phyloP scores from a whole-genome alignment of 164 flowering plant genomes.

The Sedum album region DNA sequence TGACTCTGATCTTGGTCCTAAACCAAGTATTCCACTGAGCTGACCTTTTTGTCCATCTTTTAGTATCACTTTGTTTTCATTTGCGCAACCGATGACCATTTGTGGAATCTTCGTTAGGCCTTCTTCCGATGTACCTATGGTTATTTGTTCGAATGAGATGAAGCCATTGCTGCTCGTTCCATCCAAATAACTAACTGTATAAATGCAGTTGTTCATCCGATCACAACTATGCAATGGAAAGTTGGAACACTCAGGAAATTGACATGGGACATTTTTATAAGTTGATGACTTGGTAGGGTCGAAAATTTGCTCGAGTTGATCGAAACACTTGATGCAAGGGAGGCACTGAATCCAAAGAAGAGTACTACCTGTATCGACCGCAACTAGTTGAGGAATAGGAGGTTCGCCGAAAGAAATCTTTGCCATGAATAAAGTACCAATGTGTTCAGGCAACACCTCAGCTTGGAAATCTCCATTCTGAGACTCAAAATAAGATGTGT shows the following conservation, averaged over 20 bases:
- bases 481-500: neutral
- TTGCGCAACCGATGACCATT: slow-evolving; percentile 21
- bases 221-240: slow-evolving; percentile 13
- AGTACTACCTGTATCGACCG: slow-evolving; percentile 27
- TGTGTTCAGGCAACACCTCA: neutral
- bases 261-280: too few species aligned
- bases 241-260: slow-evolving; percentile 9
- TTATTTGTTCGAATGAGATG: slow-evolving; percentile 14
- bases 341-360: slow-evolving; percentile 29
- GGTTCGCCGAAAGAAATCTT: slow-evolving; percentile 25
- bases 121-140: slow-evolving; percentile 16
- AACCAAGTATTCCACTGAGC: slow-evolving; percentile 19
- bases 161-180: slow-evolving; percentile 5
- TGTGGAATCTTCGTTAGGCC: neutral
- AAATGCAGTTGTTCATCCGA: too few species aligned
- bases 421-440: neutral
- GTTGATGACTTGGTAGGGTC: too few species aligned
- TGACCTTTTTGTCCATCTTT: neutral
- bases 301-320: slow-evolving; percentile 16
- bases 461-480: neutral
- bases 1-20: slow-evolving; percentile 10
- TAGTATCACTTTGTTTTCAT: too few species aligned
- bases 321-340: slow-evolving; percentile 20
- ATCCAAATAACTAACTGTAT: slow-evolving; percentile 6
- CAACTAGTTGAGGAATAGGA: slow-evolving; percentile 13